Evolutionary conservation across 192 early-diverging fungal species (phyloP), one percentile per base, ranked within the genome.

Genomic region (Backusella luteola): DNA sequence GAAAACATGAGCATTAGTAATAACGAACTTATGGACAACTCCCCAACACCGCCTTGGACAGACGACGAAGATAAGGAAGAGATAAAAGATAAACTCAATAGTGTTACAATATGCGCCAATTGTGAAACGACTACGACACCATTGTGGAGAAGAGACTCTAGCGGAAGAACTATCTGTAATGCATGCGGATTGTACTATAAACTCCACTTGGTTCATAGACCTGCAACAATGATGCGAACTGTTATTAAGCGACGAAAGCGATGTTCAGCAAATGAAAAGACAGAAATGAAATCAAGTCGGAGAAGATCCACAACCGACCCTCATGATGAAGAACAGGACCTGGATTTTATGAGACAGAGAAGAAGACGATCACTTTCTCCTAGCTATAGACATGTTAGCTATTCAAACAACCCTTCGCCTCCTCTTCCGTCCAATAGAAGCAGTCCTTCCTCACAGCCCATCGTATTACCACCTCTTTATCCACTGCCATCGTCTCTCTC

Each of bases 111-210:
- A n/a, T 91, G 93, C 79, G 90, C 86, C 80, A 94, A 94, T 81
- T 96, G 94, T 79, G 84, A 87, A 8, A 90, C 86, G n/a, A 90
- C 88, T 35, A 77, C 80, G 17, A 91, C 94, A 5, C 93, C 94
- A 3, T 84, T 94, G 1, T 95, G 94, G 94, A 85, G 94, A 72
- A 84, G 93, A 73, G 91, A 93, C 77, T 75, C 81, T 26, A 79
- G 83, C 6, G 93, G 92, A 67, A 88, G 92, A 34, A 81, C 87
- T 56, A 90, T 95, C 66, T 97, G 96, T 85, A 97, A 97, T 80
- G 95, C 95, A 26, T 97, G 96, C 78, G 97, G 96, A 0, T 83
- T 97, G 59, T 96, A 97, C 80, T 96, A 88, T 79, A 93, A 92
- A 75, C 87, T 95, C 34, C 93, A 97, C 83, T 86, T 87, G 77